phyloP scores from a whole-genome alignment of 306 rosid species.

The Quercus bicolor region DNA sequence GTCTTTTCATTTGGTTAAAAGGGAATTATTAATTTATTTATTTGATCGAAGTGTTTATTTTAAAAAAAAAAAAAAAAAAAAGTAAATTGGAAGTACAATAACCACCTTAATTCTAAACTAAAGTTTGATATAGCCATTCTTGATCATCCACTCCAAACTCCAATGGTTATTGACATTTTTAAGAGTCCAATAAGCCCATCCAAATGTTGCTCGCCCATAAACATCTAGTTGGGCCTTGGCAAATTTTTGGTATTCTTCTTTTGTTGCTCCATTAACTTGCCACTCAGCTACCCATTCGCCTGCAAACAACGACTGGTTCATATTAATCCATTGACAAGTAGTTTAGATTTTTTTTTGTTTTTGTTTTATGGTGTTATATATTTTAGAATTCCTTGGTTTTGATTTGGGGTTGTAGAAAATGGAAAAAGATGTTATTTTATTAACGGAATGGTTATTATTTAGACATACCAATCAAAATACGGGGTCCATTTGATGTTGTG shows the following conservation, averaged over 20 bases:
- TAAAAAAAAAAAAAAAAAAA: too few species aligned
- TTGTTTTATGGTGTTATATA: not conserved
- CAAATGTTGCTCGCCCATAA: slow-evolving; percentile 66
- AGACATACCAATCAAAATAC: slow-evolving; percentile 58
- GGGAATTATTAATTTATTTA: too few species aligned
- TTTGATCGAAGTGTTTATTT: too few species aligned
- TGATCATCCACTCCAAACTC: slow-evolving; percentile 80
- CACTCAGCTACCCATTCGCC: slow-evolving; percentile 86
- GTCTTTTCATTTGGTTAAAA: too few species aligned
- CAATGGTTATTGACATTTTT: slow-evolving; percentile 56
- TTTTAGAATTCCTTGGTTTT: not conserved
- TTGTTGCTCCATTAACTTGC: slow-evolving; percentile 43
- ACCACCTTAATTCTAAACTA: slow-evolving; percentile 8
- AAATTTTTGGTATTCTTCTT: slow-evolving; percentile 59
- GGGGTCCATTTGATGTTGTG: slow-evolving; percentile 75
- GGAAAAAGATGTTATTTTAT: not conserved
- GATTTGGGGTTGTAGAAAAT: not conserved
- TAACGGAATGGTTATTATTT: not conserved
- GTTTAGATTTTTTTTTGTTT: not conserved
- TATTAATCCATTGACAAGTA: not conserved
- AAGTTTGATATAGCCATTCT: slow-evolving; percentile 56
- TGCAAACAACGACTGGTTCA: slow-evolving; percentile 2
- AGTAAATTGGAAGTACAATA: not conserved
- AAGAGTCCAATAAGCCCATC: slow-evolving; percentile 85
- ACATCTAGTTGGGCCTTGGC: slow-evolving; percentile 55